These are phyloP conservation scores for Pelargonium citronellum DNA, from an alignment of 441 rosid genomes.

Conservation along the genomic window DNA sequence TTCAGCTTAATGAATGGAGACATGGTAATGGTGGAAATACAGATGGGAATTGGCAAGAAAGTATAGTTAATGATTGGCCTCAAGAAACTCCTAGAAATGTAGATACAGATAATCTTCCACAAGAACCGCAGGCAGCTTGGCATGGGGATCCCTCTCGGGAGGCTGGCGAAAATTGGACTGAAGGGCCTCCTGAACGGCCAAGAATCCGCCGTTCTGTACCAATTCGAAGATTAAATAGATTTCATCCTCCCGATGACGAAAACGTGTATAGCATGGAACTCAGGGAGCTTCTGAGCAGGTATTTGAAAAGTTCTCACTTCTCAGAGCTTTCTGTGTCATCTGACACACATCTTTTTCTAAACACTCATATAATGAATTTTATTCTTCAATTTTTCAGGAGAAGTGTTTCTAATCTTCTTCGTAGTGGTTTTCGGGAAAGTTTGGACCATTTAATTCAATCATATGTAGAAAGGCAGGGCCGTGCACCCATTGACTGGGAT, in stretches of 20 bases:
- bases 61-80: conserved; percentile 45
- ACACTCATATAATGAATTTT: background rate
- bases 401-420: conserved; percentile 84
- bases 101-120: conserved; percentile 37
- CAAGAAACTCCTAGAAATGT: conserved; percentile 44
- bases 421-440: conserved; percentile 88
- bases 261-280: conserved; percentile 85
- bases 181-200: conserved; percentile 45
- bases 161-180: conserved; percentile 51
- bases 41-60: conserved; percentile 50
- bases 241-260: conserved; percentile 77
- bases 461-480: conserved; percentile 75
- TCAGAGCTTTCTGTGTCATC: background rate
- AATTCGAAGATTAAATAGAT: conserved; percentile 60
- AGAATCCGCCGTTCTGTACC: conserved; percentile 48
- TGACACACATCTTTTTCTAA: background rate
- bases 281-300: conserved; percentile 86
- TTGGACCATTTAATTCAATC: conserved; percentile 80
- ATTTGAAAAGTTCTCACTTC: conserved; percentile 13
- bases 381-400: conserved; percentile 44
- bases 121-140: conserved; percentile 48
- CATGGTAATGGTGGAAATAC: conserved; percentile 44
- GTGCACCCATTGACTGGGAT: conserved; percentile 77
- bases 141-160: conserved; percentile 45
- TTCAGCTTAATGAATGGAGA: conserved; percentile 45